A percentile compares a stretch with the other conserved stretches of the same genome.
phyloP scores from a whole-genome alignment of 176 grass and related monocot genomes.

The Carex scoparia region DNA sequence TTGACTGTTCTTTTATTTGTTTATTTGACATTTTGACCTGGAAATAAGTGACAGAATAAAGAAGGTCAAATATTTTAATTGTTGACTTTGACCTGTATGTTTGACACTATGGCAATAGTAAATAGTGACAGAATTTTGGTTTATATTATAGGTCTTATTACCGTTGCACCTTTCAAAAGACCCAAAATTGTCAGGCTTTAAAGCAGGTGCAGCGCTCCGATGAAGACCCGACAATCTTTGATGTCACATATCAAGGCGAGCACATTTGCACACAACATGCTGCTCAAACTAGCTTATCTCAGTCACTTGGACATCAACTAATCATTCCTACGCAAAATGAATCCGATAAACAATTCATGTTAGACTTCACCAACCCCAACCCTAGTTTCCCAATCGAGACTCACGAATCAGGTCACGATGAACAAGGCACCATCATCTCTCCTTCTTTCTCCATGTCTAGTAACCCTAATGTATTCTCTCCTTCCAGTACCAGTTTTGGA shows the following conservation, averaged over 20 bases:
- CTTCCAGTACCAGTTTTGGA: neutral
- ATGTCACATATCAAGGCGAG: conserved; percentile 59
- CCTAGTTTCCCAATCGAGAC: neutral
- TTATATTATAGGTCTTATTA: conserved; percentile 60
- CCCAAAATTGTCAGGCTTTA: conserved; percentile 51
- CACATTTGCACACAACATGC: conserved; percentile 60
- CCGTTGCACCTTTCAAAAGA: conserved; percentile 64
- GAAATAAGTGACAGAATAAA: neutral
- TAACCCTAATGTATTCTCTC: conserved; percentile 9
- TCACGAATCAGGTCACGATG: neutral
- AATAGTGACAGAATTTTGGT: neutral
- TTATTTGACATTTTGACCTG: conserved; percentile 7
- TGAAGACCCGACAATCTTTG: conserved; percentile 47
- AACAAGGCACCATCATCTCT: neutral
- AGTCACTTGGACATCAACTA: neutral
- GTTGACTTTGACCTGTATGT: neutral
- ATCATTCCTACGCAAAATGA: neutral
- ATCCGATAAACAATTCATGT: conserved; percentile 30
- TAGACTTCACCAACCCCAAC: conserved; percentile 32
- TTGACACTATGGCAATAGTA: neutral
- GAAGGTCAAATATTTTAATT: neutral
- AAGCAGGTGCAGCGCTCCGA: conserved; percentile 92
- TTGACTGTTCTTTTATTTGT: conserved; percentile 2
- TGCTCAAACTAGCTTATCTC: neutral
- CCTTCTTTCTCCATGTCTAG: conserved; percentile 35